Evolutionary conservation across 2,329 filamentous ascomycete genomes (phyloP).

Genomic region (Ophiostoma angusticollis): DNA sequence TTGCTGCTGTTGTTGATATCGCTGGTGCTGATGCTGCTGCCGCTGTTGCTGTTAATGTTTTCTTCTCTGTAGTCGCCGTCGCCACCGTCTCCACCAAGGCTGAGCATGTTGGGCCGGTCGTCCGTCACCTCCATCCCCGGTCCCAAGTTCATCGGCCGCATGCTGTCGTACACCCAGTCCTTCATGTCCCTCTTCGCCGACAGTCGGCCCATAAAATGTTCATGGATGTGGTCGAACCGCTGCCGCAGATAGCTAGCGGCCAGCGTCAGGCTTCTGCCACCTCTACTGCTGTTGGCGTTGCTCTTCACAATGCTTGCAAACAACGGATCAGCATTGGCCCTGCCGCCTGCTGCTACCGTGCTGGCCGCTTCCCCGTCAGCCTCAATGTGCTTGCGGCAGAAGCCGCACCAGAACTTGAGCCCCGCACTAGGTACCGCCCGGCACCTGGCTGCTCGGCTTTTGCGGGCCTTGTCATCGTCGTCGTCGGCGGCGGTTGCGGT

Average conservation of each 20-base stretch:
- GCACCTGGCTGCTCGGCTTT: conserved; percentile 38
- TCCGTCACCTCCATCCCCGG: no score
- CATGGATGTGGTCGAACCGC: conserved; percentile 46
- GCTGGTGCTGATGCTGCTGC: background rate
- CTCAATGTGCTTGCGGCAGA: conserved; percentile 50
- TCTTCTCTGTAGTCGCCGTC: conserved; percentile 19
- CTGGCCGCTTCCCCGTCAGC: conserved; percentile 19
- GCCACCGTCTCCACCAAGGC: no score
- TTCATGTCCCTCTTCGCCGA: conserved; percentile 30
- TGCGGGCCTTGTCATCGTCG: conserved; percentile 24
- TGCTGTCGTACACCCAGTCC: conserved; percentile 38
- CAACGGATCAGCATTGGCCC: no score
- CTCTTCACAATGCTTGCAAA: no score
- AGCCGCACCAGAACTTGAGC: conserved; percentile 73
- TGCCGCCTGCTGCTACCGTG: background rate
- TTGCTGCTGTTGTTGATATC: background rate
- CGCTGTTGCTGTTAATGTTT: conserved; percentile 8
- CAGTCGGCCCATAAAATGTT: conserved; percentile 47
- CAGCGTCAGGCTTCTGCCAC: conserved; percentile 24
- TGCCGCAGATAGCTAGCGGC: conserved; percentile 23
- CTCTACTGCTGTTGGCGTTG: background rate
- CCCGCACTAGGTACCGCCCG: conserved; percentile 53
- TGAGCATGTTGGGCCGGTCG: background rate
- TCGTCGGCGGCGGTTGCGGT: conserved; percentile 32
- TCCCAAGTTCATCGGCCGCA: background rate